Base-by-base conservation (phyloP, 805 yeast species). In the Starmerella bombi region DNA sequence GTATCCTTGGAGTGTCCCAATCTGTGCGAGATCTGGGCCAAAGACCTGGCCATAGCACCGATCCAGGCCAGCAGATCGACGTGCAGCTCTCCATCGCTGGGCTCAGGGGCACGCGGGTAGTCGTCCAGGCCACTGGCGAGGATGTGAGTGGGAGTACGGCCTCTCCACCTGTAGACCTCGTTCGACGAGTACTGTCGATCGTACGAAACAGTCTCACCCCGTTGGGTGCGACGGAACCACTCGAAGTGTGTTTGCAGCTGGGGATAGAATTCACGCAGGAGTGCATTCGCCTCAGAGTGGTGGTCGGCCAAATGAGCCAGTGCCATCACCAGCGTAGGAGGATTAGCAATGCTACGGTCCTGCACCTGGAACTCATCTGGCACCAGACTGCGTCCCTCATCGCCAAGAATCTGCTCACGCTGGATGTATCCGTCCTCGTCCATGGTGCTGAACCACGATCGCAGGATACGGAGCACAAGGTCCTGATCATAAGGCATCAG, bases 391-490 rank as follows among this genome's bases (percentile, higher is more conserved):
- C 97, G 72, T 29, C 88, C 85, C 58, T 91, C 97, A 5, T 75
- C 77, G 1, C 98, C 98, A 34, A 91, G 65, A 23, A 91, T 88
- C 53, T 84, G 93, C 58, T 91, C 98, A 46, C 98, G 71, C 2
- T 94, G 95, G 50, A 91, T 80, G 96, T 97, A 91, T 0, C 98
- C 98, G 47, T 80, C 77, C 2, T 77, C 81, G 57, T 88, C 95
- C 46, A 85, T 82, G 31, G 82, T 61, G 28, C 69, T 60, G 57
- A 88, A 82, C 98, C 98, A 91, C 38, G 94, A 80, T 54, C 77
- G 70, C 42, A 86, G 56, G 15, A 91, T 77, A 49, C 83, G 91
- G 45, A 85, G 65, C 0, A 75, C 82, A 33, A 86, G 64, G 54
- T 83, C 94, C 14, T 81, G 69, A 59, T 91, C 97, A 56, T 79